Percentiles rank a stretch among this genome's conserved stretches.
These are phyloP conservation scores for Rickenella mellea DNA, from an alignment of 768 basidiomycete species.

Conservation along the genomic window DNA sequence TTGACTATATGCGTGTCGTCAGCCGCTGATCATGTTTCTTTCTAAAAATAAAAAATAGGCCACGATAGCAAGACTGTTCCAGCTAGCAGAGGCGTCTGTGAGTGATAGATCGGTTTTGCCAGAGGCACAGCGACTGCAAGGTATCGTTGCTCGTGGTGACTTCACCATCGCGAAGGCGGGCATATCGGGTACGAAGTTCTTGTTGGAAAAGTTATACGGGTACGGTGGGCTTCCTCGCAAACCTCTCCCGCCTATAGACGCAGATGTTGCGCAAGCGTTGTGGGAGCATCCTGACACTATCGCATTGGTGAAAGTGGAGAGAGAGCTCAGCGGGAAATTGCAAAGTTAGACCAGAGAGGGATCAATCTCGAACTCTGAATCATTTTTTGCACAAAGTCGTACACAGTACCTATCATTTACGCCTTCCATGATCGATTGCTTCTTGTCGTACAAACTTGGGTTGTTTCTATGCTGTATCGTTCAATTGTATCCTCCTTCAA, in stretches of 20 bases:
- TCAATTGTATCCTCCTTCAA: too few relatives aligned
- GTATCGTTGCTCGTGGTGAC: constrained; percentile 73
- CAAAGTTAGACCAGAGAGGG: too few relatives aligned
- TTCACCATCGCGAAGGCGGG: constrained; percentile 67
- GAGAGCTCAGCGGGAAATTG: constrained; percentile 43
- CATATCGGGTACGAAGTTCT: constrained; percentile 77
- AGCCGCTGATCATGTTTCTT: too few relatives aligned
- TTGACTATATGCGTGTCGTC: too few relatives aligned
- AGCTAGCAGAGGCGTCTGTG: constrained; percentile 44
- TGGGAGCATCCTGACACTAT: constrained; percentile 68
- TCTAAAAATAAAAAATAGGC: too few relatives aligned
- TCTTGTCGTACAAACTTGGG: too few relatives aligned
- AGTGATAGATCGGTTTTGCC: constrained; percentile 47
- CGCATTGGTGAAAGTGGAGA: constrained; percentile 58
- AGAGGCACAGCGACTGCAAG: constrained; percentile 70
- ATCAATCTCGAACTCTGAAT: too few relatives aligned
- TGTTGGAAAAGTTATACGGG: constrained; percentile 64
- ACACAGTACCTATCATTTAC: too few relatives aligned
- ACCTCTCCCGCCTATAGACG: constrained; percentile 62
- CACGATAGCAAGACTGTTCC: constrained; percentile 33
- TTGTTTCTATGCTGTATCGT: too few relatives aligned
- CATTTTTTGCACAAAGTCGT: too few relatives aligned
- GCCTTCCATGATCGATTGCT: too few relatives aligned
- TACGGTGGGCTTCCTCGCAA: constrained; percentile 76
- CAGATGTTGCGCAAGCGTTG: constrained; percentile 45